phyloP scores from a whole-genome alignment of 768 basidiomycete genomes.

The Collybiopsis confluens region DNA sequence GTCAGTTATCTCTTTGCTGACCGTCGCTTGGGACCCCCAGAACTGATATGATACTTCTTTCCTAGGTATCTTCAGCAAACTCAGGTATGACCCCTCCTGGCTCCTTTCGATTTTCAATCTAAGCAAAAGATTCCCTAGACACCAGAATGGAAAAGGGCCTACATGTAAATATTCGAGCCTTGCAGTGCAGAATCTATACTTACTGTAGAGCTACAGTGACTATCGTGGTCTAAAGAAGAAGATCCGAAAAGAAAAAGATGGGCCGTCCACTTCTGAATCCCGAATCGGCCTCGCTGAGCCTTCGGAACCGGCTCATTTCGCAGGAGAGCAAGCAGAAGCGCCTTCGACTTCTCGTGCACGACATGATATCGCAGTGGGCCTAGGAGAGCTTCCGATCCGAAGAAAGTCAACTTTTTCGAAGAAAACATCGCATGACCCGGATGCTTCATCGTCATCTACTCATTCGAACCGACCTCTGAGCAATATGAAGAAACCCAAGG shows the following conservation, averaged over 20 bases:
- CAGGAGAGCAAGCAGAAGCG: slow-evolving; percentile 8
- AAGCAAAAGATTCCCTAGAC: slow-evolving; percentile 36
- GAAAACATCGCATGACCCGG: neutral
- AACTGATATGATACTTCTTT: neutral
- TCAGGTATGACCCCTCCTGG: slow-evolving; percentile 37
- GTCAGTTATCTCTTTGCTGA: slow-evolving; percentile 34
- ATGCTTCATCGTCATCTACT: neutral
- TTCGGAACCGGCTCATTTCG: neutral
- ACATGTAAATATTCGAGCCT: slow-evolving; percentile 43
- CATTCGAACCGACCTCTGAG: neutral
- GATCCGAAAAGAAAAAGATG: slow-evolving; percentile 50
- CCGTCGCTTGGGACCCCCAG: neutral
- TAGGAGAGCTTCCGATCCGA: slow-evolving; percentile 1
- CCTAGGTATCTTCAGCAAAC: slow-evolving; percentile 66
- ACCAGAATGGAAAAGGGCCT: slow-evolving; percentile 71
- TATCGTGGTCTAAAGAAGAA: slow-evolving; percentile 69
- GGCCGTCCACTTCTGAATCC: slow-evolving; percentile 22
- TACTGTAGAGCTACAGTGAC: slow-evolving; percentile 39
- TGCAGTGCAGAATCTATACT: neutral
- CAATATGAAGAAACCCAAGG: neutral
- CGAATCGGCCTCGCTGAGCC: slow-evolving; percentile 13
- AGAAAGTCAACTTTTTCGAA: neutral
- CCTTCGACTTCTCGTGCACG: neutral
- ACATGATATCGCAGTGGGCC: slow-evolving; percentile 5
- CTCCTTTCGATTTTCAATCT: too few relatives aligned